Base-by-base conservation (phyloP, 495 filamentous ascomycete species). In the Friedmanniomyces simplex region DNA sequence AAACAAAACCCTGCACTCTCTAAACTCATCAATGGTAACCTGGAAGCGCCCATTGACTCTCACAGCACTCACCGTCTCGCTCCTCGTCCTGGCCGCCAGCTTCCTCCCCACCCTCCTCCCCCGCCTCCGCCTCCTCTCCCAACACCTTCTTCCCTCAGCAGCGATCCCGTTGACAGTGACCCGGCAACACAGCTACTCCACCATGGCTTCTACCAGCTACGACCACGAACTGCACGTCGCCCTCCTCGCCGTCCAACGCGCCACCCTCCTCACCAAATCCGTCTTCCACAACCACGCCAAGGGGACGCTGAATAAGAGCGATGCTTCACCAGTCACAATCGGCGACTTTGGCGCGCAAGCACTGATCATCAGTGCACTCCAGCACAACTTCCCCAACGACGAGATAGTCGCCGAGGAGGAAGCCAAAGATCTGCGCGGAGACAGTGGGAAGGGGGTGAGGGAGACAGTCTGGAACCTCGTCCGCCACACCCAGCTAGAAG, bases 281-380 rank as follows among this genome's bases (percentile, higher is more conserved):
- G 91, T 97, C 71, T 97, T 94, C 79, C 82, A 87, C 73, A 84
- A 88, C 55, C 88, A 85, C 68, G 83, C 89, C 63, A 97, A 97
- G 74, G 90, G 91, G 57, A 95, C 93, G 53, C 77, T 94, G 34
- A 87, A 85, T 63, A 99, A 97, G 76, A 84, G 87, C 69, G 94
- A 98, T 74, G 84, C 83, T 62, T 97, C 94, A 24, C 93, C 94
- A 59, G 93, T 98, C 62, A 98, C 93, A 30, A 90, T 97, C 61
- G 93, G 90, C 68, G 93, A 98, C 74, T 96, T 95, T 67, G 94
- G 94, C 63, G 93, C 94, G 54, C 93, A 98, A 74, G 94, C 94
- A 37, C 78, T 97, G 60, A 94, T 97, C 67, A 95, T 97, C 64
- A 78, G 82, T 55, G 90, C 93, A 48, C 82, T 98, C 58, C 82